Conservation (phyloP, 164 flowering plant genomes). For the Kalanchoe fedtschenkoi region DNA sequence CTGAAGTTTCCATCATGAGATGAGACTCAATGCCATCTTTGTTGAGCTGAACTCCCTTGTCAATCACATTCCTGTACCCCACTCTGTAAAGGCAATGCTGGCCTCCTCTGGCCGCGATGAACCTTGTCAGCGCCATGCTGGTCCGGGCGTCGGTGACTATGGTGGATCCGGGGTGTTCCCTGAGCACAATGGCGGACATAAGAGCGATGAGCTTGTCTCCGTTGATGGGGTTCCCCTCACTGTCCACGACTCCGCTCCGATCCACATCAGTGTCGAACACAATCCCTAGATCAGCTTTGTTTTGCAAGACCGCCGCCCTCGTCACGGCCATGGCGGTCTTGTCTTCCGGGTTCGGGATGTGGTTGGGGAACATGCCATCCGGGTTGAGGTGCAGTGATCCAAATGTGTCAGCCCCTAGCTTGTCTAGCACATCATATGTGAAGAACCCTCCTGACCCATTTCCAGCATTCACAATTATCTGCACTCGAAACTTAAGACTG, state of each 20-base stretch:
- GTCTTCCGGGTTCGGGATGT: slow-evolving; percentile 93
- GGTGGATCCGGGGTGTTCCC: slow-evolving; percentile 68
- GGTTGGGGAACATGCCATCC: slow-evolving; percentile 97
- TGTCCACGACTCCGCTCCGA: slow-evolving; percentile 87
- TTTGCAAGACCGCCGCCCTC: slow-evolving; percentile 49
- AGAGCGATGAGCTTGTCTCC: slow-evolving; percentile 86
- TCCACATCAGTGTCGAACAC: slow-evolving; percentile 94
- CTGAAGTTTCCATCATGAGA: slow-evolving; percentile 94
- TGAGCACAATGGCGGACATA: slow-evolving; percentile 73
- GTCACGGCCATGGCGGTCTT: slow-evolving; percentile 81
- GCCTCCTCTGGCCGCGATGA: slow-evolving; percentile 65
- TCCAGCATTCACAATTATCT: slow-evolving; percentile 96
- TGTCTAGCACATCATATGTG: slow-evolving; percentile 82
- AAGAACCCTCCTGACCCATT: slow-evolving; percentile 97
- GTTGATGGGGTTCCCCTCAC: slow-evolving; percentile 63
- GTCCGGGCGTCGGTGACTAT: slow-evolving; percentile 88
- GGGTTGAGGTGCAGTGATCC: slow-evolving; percentile 81
- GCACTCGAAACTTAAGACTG: slow-evolving; percentile 11
- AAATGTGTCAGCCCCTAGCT: slow-evolving; percentile 85
- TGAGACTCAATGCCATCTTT: slow-evolving; percentile 71
- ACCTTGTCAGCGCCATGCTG: slow-evolving; percentile 54
- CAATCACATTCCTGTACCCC: slow-evolving; percentile 86
- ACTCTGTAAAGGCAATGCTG: slow-evolving; percentile 81
- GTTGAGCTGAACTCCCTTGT: slow-evolving; percentile 77
- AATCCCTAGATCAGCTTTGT: slow-evolving; percentile 68